Base-by-base conservation (phyloP, 2,329 filamentous ascomycete genomes). In the Ophiostoma quercus region DNA sequence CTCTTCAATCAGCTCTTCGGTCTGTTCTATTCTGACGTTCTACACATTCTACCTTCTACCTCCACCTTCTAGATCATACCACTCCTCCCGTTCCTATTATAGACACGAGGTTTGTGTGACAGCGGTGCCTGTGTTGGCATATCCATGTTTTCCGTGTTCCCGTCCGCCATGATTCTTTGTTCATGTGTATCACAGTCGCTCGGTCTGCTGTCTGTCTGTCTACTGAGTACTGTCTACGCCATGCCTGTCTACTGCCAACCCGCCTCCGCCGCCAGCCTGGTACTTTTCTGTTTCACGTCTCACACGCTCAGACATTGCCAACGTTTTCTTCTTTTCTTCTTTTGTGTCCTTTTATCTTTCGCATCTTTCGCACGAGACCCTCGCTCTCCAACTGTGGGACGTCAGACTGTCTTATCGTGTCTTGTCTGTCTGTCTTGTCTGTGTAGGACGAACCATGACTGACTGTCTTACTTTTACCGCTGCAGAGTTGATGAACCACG, bases 91-190 rank as follows among this genome's bases (percentile, higher is more conserved):
- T 62, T 62, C 57, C 57, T 62, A 62, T 32, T 62, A 32, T 62
- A 62, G 57, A 62, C 57, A 62, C 57, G 57, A 62, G 57, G 57
- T 34, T 32, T 62, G 57, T 32, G 57, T 32, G 22, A 62, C 57
- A 62, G 25, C 57, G 16, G 57, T 62, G 57, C 57, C 16, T 62
- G 57, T 62, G 25, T 12, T 25, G 16, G 9, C 14, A 62, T 60
- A 60, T 34, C 57, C 57, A 62, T 62, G 57, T 62, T 62, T 62
- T 32, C 57, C 57, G 57, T 62, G 25, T 62, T 62, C 51, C 25
- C 7, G 57, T n/a, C 25, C 14, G 11, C 11, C 8, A 51, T 51
- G 19, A 14, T 14, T 8, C 37, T 39, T 39, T 39, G 37, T 39
- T 9, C 37, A 29, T 39, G 7, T 9, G 12, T 41, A 41, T 41